Percentiles rank a stretch among this genome's conserved stretches.
These are phyloP conservation scores for Mucor irregularis DNA, from an alignment of 371 early-diverging fungal genomes.

Conservation along the genomic window DNA sequence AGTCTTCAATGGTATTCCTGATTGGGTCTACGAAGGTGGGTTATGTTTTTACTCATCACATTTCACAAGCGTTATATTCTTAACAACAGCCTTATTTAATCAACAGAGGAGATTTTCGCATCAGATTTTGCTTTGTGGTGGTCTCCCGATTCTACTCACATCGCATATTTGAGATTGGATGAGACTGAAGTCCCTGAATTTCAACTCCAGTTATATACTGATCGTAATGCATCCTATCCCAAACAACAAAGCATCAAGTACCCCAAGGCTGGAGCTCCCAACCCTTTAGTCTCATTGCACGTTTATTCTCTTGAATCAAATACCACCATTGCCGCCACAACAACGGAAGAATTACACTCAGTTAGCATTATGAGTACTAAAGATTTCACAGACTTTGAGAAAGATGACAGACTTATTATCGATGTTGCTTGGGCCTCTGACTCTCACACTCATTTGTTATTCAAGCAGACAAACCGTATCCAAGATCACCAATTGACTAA, in stretches of 20 bases:
- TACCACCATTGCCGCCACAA: constrained; percentile 27
- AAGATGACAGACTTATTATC: constrained; percentile 75
- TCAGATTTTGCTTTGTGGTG: constrained; percentile 80
- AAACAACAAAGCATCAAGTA: constrained; percentile 73
- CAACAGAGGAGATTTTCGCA: constrained; percentile 77
- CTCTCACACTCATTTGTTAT: constrained; percentile 65
- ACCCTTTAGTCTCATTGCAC: constrained; percentile 79
- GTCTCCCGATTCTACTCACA: constrained; percentile 79
- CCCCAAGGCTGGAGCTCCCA: constrained; percentile 87
- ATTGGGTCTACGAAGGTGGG: constrained; percentile 93
- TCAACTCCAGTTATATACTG: constrained; percentile 66
- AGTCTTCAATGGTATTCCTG: constrained; percentile 92
- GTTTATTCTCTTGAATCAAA: constrained; percentile 45
- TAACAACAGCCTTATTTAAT: background rate
- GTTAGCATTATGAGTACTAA: constrained; percentile 13
- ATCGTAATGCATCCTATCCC: constrained; percentile 62
- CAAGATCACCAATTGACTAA: constrained; percentile 80
- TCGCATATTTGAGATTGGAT: constrained; percentile 84
- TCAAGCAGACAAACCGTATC: constrained; percentile 85
- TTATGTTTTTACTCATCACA: background rate
- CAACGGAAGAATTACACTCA: constrained; percentile 1
- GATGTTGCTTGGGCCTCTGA: constrained; percentile 83
- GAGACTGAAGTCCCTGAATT: constrained; percentile 82
- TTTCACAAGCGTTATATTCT: too few relatives aligned
- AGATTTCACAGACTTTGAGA: constrained; percentile 37